Evolutionary conservation across 441 rosid species (phyloP), one percentile per base, ranked within the genome.

Genomic region (Manihot esculenta): DNA sequence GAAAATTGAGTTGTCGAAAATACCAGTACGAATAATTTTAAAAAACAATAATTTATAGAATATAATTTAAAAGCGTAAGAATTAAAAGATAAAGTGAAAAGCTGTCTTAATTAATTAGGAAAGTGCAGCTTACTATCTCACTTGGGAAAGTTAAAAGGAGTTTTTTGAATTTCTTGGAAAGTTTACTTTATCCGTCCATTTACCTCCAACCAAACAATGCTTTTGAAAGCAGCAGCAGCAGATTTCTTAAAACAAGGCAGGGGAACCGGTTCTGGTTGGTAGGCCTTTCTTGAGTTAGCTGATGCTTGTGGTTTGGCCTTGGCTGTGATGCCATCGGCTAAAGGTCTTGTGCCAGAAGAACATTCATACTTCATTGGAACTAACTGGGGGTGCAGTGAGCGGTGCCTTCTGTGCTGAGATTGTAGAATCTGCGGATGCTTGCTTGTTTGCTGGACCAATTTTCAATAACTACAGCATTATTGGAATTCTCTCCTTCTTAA

Each of bases 301-400:
- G 89, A 93, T 83, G 89, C 96, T 55, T 62, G 81, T 64, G 98
- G 98, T 15, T 91, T 84, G 24, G 85, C 94, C 3, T 23, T 88
- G 10, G 85, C 89, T 0, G 88, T 85, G 70, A 88, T 93, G 97
- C 98, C 98, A 2, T 87, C 98, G 0, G 96, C 89, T 6, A 91
- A 93, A 72, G 97, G 98, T 50, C 82, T 89, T 11, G 88, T 93
- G 3, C 91, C 93, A 2, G 98, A 93, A 83, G 80, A 86, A n/a
- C 97, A 93, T 71, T 76, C 81, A 55, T 91, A 79, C 66, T 86
- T 87, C 57, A 81, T 89, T 0, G 92, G 95, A 14, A 90, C 98
- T 12, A 90, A 90, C 26, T 90, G 97, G 97, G n/a, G 98, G 98
- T 48, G 98, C 95, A 7, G 90, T 89, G 68, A 88, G 98, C 73